Evolutionary conservation across 1,139 yeast genomes (phyloP), one percentile per base, ranked within the genome.

Genomic region (Yamadazyma epiphylla): DNA sequence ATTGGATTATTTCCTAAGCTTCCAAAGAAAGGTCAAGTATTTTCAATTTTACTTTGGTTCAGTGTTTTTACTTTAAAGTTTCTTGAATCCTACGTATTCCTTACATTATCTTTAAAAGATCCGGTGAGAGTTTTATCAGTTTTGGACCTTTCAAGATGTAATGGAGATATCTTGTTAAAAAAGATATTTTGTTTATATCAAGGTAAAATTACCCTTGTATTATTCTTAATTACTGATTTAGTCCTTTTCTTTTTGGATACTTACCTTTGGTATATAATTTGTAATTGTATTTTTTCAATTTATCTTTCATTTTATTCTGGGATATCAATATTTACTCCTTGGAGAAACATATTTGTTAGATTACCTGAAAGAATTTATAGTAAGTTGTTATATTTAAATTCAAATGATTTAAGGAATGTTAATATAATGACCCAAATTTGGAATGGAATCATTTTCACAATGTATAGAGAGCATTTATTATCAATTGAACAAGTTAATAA

Each of bases 241-340:
- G 69, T 83, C 1, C 60, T 87, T 26, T 87, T 85, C 51, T 84
- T 87, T 47, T 64, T 87, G 36, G 96, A 87, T 47, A 86, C 95
- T 1, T 87, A 87, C 45, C 68, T 87, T 21, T 87, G 96, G 96
- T 87, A 86, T 49, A 80, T 86, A 40, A 75, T 87, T 28, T 80
- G 87, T 67, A 86, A 81, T 48, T 79, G 91, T 35, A 48, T 81
- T 1, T 79, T 86, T 40, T 85, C 95, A 2, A 73, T 84, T 15
- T 64, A 73, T 3, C 53, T 84, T 19, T 82, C 95, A 0, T 77
- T 83, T 47, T 73, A 77, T 6, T 61, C 77, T 31, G 95, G 95
- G 0, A 80, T 82, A 3, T 85, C 95, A 1, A 76, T 85, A 4
- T 70, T 86, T 59, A 80, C 94, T 0, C 95, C 95, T 0, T 86